These are phyloP conservation scores for Elsinoe batatas DNA, from an alignment of 2,329 filamentous ascomycete genomes.

Conservation along the genomic window DNA sequence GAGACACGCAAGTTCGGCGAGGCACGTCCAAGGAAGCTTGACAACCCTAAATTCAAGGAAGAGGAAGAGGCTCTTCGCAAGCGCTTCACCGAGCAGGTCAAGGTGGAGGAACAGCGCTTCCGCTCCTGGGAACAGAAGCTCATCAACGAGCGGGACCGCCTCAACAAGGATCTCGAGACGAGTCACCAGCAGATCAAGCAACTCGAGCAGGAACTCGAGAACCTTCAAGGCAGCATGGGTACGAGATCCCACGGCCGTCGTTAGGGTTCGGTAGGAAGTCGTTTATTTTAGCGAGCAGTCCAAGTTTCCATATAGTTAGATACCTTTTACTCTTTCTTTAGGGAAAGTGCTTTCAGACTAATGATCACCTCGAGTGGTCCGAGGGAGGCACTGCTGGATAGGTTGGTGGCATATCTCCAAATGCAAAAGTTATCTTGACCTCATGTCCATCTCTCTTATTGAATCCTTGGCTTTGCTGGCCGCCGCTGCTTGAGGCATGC, in stretches of 20 bases:
- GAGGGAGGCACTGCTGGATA: conserved; percentile 8
- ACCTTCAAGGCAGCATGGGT: conserved; percentile 55
- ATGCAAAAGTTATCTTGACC: conserved; percentile 3
- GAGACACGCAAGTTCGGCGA: conserved; percentile 99
- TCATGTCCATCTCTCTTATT: neutral
- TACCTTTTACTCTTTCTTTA: conserved; percentile 11
- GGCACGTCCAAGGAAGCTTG: conserved; percentile 89
- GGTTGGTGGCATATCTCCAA: neutral
- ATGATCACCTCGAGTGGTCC: neutral
- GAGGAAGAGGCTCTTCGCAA: conserved; percentile 97
- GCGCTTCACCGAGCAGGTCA: conserved; percentile 99
- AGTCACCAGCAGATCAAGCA: conserved; percentile 88
- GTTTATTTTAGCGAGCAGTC: conserved; percentile 8
- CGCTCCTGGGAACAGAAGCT: conserved; percentile 99
- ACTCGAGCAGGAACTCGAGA: conserved; percentile 84
- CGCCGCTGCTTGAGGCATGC: neutral
- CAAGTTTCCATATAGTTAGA: conserved; percentile 10
- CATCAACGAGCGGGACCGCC: conserved; percentile 92
- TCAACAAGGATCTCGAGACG: conserved; percentile 99
- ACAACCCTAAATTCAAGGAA: conserved; percentile 99
- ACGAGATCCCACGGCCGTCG: conserved; percentile 20
- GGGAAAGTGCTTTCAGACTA: neutral
- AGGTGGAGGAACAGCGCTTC: conserved; percentile 99
- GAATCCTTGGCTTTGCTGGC: neutral
- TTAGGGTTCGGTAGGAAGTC: conserved; percentile 4